Evolutionary conservation across 2,329 filamentous ascomycete species (phyloP).

Genomic region (Monilinia polystroma): DNA sequence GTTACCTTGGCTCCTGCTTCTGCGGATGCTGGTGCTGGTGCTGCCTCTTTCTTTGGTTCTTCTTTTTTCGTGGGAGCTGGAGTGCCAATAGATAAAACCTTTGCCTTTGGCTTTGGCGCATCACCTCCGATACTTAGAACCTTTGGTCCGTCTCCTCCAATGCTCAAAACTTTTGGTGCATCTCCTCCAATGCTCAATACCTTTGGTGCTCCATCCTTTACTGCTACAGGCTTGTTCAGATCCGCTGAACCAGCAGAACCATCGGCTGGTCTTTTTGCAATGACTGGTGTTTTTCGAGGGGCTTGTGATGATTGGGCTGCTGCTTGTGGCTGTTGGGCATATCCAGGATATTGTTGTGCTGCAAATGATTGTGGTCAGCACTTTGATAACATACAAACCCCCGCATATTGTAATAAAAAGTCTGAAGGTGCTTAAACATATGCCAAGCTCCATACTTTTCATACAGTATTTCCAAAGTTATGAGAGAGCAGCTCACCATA

Average conservation of each 20-base stretch:
- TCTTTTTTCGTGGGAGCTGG: conserved; percentile 49
- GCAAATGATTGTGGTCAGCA: conserved; percentile 9
- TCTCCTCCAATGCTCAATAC: conserved; percentile 63
- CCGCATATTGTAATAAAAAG: neutral
- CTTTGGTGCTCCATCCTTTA: conserved; percentile 59
- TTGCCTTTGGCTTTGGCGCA: conserved; percentile 55
- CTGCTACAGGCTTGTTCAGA: conserved; percentile 51
- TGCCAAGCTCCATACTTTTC: conserved; percentile 4
- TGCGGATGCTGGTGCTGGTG: conserved; percentile 27
- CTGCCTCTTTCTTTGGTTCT: conserved; percentile 49
- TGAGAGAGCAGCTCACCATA: conserved; percentile 42
- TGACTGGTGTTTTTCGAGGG: conserved; percentile 54
- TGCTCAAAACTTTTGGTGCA: conserved; percentile 63
- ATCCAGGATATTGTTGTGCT: conserved; percentile 53
- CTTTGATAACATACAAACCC: neutral
- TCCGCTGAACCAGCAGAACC: conserved; percentile 47
- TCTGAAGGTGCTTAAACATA: neutral
- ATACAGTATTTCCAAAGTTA: neutral
- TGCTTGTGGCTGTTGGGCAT: conserved; percentile 52
- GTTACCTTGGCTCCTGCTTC: conserved; percentile 81
- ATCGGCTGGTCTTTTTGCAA: conserved; percentile 61
- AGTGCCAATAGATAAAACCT: conserved; percentile 76
- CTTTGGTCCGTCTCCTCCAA: conserved; percentile 58
- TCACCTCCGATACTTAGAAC: conserved; percentile 63
- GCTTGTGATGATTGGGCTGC: conserved; percentile 43